Evolutionary conservation across 306 rosid species (phyloP).

Genomic region (Begonia loranthoides): DNA sequence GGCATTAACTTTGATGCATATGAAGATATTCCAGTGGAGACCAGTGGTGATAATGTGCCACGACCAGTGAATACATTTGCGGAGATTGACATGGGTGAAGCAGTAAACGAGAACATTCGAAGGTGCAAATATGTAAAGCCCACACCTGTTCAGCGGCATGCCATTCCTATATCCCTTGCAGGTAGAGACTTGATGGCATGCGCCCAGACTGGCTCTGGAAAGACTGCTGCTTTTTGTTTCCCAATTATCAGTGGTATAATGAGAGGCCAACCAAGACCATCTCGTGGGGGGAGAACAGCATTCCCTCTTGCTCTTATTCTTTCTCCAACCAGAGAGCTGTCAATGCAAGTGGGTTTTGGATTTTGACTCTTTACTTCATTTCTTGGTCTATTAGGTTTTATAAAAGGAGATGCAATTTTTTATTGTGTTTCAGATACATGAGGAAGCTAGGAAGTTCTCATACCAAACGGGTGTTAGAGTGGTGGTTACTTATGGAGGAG

Average conservation of each 20-base stretch:
- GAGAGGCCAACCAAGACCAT: slow-evolving; percentile 56
- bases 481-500: slow-evolving; percentile 90
- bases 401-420: background rate
- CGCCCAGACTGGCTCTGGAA: slow-evolving; percentile 90
- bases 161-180: slow-evolving; percentile 63
- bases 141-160: slow-evolving; percentile 80
- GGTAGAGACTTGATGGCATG: slow-evolving; percentile 92
- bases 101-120: slow-evolving; percentile 54
- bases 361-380: background rate
- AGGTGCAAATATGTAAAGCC: slow-evolving; percentile 82
- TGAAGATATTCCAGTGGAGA: slow-evolving; percentile 84
- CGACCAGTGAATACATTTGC: slow-evolving; percentile 73
- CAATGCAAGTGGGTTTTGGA: slow-evolving; percentile 61
- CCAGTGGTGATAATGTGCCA: slow-evolving; percentile 68
- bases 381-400: background rate
- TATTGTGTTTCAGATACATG: slow-evolving; percentile 55
- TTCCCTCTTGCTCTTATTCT: slow-evolving; percentile 83
- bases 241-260: slow-evolving; percentile 82
- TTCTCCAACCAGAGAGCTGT: slow-evolving; percentile 87
- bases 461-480: slow-evolving; percentile 82
- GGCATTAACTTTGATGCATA: slow-evolving; percentile 80
- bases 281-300: slow-evolving; percentile 62
- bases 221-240: slow-evolving; percentile 89
- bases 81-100: slow-evolving; percentile 75
- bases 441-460: slow-evolving; percentile 56